Evolutionary conservation across 768 basidiomycete genomes (phyloP), one percentile per base, ranked within the genome.

Genomic region (Boletus pseudopeckii): DNA sequence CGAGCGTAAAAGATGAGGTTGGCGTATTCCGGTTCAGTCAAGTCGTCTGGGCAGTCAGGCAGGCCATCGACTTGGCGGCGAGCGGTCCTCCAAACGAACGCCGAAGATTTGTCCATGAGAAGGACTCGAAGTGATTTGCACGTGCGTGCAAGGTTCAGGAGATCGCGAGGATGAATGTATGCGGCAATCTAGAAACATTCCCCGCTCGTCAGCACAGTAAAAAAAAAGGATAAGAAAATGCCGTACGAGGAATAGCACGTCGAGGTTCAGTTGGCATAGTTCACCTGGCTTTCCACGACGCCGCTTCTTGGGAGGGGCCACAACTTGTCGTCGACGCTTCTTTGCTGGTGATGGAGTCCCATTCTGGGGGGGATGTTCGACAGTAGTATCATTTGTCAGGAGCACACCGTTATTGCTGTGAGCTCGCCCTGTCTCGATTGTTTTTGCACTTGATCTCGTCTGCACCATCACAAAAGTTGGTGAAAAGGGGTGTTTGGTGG

Each of bases 1-100:
- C 51, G 54, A 14, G 56, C n/a, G 13, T 24, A 40, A 34, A 64
- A 80, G 10, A 68, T 71, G n/a, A 82, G 72, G 53, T 70, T 72
- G 9, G 75, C 71, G 53, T 76, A 80, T 50, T 76, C 71, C 1
- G 70, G 71, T 54, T 81, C 79, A 17, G 60, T 69, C 49, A 81
- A 59, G 60, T 81, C 79, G 4, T 50, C 42, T 0, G 79, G 80
- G 50, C 76, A 77, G 7, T 65, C 50, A 2, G 80, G 80, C 6
- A 79, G 62, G 15, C 67, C 71, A 30, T 59, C 48, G 9, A 75
- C 61, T 43, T 69, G 69, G 11, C 45, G 54, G n/a, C 77, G 70
- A 14, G 50, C 51, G 3, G 28, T 20, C 32, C 42, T 64, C 69
- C 70, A 57, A 53, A 70, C 45, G 48, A 68, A 52, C 62, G 53